Evolutionary conservation across 108 stramenopile species (phyloP).

Genomic region (Poteriospumella lacustris): DNA sequence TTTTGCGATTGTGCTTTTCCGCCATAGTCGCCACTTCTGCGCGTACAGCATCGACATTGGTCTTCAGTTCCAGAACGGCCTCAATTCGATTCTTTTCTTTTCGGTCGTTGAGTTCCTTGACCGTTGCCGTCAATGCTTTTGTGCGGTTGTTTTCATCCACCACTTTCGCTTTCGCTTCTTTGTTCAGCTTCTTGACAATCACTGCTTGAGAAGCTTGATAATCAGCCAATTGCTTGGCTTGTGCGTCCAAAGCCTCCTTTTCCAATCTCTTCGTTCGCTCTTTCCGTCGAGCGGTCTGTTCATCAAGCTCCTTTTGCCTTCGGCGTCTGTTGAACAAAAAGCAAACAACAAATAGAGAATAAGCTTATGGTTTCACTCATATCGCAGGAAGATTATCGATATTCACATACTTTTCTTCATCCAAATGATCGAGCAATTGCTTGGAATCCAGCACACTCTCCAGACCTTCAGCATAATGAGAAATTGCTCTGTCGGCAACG

Average conservation of each 20-base stretch:
- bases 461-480: not conserved
- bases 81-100: not conserved
- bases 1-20: not conserved
- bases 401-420: conserved; percentile 13
- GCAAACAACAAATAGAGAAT: no score
- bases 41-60: conserved; percentile 10
- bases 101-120: not conserved
- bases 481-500: not conserved
- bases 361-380: no score
- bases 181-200: not conserved
- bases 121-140: not conserved
- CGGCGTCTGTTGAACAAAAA: no score
- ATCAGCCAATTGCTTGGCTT: not conserved
- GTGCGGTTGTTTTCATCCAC: not conserved
- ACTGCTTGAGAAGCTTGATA: not conserved
- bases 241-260: conserved; percentile 1
- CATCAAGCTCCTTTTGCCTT: no score
- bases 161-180: not conserved
- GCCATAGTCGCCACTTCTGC: conserved; percentile 2
- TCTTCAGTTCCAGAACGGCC: conserved; percentile 22
- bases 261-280: not conserved
- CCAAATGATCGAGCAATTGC: not conserved
- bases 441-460: not conserved
- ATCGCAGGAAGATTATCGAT: no score
- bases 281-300: no score